A percentile compares a stretch with the other conserved stretches of the same genome.
These are phyloP conservation scores for Neurospora sublineolata DNA, from an alignment of 495 filamentous ascomycete species.

Conservation along the genomic window DNA sequence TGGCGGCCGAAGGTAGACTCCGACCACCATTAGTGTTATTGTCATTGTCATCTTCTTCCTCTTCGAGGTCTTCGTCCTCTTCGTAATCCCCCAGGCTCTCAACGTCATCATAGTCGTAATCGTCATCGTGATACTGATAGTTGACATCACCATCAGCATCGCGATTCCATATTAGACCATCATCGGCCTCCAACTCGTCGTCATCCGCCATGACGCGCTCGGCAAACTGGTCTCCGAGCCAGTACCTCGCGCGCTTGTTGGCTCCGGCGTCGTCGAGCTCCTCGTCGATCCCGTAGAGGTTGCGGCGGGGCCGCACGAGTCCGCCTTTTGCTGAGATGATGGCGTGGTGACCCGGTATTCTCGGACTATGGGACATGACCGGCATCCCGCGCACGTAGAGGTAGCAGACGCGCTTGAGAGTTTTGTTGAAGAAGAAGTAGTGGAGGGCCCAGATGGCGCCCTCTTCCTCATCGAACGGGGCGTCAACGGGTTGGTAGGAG, in stretches of 20 bases:
- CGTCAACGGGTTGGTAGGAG: slow-evolving; percentile 73
- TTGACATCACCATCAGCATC: slow-evolving; percentile 41
- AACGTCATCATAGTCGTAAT: slow-evolving; percentile 34
- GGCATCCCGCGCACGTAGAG: slow-evolving; percentile 79
- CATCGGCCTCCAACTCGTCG: slow-evolving; percentile 33
- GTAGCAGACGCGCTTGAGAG: slow-evolving; percentile 87
- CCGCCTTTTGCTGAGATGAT: slow-evolving; percentile 2
- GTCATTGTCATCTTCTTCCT: slow-evolving; percentile 29
- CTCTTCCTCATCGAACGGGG: slow-evolving; percentile 78
- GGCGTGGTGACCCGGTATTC: slow-evolving; percentile 13
- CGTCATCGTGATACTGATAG: slow-evolving; percentile 40
- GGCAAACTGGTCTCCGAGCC: slow-evolving; percentile 58
- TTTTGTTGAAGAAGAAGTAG: slow-evolving; percentile 96
- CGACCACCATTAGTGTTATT: slow-evolving; percentile 19
- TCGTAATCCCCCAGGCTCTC: slow-evolving; percentile 37
- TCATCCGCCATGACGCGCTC: slow-evolving; percentile 29
- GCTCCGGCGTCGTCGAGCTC: slow-evolving; percentile 30
- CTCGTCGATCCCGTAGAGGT: neutral
- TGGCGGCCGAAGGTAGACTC: neutral
- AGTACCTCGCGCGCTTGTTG: slow-evolving; percentile 69
- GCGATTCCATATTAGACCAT: slow-evolving; percentile 35
- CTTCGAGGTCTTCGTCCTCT: slow-evolving; percentile 42
- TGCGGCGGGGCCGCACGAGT: neutral
- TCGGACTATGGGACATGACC: slow-evolving; percentile 61
- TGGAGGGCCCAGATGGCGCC: slow-evolving; percentile 88